Evolutionary conservation across 1,284 basidiomycete species (phyloP).

Genomic region (Tremellales sp.): DNA sequence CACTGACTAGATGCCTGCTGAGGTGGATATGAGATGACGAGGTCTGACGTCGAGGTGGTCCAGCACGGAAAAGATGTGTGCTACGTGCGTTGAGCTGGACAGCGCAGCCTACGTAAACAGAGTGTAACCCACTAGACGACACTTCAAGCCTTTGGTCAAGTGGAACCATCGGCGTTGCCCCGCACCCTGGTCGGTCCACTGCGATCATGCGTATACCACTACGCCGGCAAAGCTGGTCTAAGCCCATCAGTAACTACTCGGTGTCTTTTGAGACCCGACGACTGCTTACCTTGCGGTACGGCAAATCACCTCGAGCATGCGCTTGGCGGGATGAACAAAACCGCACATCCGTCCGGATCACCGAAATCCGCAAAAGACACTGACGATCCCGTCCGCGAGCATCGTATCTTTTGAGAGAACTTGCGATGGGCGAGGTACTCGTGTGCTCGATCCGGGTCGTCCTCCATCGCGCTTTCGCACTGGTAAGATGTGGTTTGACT

Average conservation of each 20-base stretch:
- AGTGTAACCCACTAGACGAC: slow-evolving; percentile 28
- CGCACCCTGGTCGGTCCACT: slow-evolving; percentile 42
- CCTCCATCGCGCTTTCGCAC: not conserved
- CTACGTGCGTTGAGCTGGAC: slow-evolving; percentile 10
- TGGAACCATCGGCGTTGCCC: slow-evolving; percentile 33
- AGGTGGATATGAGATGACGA: slow-evolving; percentile 34
- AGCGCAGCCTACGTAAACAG: not conserved
- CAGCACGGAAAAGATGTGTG: slow-evolving; percentile 38
- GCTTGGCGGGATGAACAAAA: slow-evolving; percentile 37
- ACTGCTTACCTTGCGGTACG: slow-evolving; percentile 36
- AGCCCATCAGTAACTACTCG: not conserved
- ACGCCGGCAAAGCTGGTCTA: slow-evolving; percentile 35
- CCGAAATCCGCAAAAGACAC: slow-evolving; percentile 41
- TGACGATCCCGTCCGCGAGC: slow-evolving; percentile 32
- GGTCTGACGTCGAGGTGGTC: slow-evolving; percentile 36
- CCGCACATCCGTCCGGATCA: slow-evolving; percentile 34
- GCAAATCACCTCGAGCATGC: slow-evolving; percentile 43
- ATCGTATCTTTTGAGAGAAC: slow-evolving; percentile 7
- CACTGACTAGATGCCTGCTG: slow-evolving; percentile 42
- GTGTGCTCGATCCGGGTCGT: not conserved
- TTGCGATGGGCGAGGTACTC: not conserved
- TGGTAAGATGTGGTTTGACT: not conserved
- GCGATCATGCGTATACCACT: slow-evolving; percentile 38
- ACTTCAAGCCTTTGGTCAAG: slow-evolving; percentile 30
- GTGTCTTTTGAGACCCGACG: not conserved